A percentile compares a stretch with the other conserved stretches of the same genome.
Conservation (phyloP, 2,329 filamentous ascomycete species). For the Pestalotiopsis sp. region DNA sequence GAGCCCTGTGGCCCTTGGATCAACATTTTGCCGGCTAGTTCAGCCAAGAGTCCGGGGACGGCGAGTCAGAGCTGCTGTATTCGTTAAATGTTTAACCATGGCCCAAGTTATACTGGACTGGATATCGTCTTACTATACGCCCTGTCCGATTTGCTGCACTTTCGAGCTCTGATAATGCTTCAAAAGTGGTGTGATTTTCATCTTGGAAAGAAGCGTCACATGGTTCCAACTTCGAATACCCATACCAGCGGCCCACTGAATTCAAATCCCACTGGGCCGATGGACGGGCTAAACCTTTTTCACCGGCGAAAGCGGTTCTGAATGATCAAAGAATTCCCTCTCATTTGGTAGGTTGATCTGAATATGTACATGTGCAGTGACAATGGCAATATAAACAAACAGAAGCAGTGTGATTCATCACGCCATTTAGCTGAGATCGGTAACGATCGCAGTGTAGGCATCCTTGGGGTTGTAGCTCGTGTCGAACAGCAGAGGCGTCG, state of each 20-base stretch:
- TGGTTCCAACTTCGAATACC: too few species aligned
- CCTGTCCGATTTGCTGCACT: neutral
- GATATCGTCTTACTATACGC: neutral
- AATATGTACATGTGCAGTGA: neutral
- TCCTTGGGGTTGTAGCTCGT: constrained; percentile 52
- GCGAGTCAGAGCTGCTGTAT: neutral
- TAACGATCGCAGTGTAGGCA: constrained; percentile 51
- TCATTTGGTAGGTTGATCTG: neutral
- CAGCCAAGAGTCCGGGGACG: neutral
- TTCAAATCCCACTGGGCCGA: too few species aligned
- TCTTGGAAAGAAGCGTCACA: too few species aligned
- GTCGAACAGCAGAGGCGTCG: constrained; percentile 58
- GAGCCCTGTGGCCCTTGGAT: neutral
- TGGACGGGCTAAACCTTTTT: too few species aligned
- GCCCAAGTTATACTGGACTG: neutral
- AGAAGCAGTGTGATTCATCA: neutral
- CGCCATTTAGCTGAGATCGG: constrained; percentile 33
- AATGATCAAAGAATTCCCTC: too few species aligned
- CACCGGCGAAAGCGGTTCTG: too few species aligned
- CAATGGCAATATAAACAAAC: neutral
- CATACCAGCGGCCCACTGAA: too few species aligned
- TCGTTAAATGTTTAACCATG: neutral
- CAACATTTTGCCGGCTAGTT: neutral
- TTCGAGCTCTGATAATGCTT: neutral
- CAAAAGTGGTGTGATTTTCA: too few species aligned